A percentile compares a stretch with the other conserved stretches of the same genome.
These are phyloP conservation scores for Bruguiera gymnorhiza DNA, from an alignment of 345 rosid species.

Conservation along the genomic window DNA sequence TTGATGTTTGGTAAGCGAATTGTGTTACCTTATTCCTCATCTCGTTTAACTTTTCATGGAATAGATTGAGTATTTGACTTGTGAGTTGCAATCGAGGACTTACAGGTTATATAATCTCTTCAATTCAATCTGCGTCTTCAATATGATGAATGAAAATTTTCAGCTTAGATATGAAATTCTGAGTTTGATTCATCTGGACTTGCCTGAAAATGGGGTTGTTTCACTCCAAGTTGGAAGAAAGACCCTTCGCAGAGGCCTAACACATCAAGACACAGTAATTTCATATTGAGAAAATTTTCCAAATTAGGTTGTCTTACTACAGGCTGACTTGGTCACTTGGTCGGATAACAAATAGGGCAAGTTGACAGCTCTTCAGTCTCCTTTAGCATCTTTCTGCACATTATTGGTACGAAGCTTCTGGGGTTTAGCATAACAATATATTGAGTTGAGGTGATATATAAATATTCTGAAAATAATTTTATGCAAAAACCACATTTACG, in stretches of 20 bases:
- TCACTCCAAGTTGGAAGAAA: slow-evolving; percentile 5
- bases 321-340: slow-evolving; percentile 11
- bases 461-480: too few relatives aligned
- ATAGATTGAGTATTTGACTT: too few relatives aligned
- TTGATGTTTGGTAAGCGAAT: slow-evolving; percentile 25
- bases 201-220: slow-evolving; percentile 8
- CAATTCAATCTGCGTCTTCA: too few relatives aligned
- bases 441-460: too few relatives aligned
- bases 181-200: slow-evolving; percentile 20
- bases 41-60: too few relatives aligned
- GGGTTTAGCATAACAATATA: not conserved
- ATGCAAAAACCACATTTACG: too few relatives aligned
- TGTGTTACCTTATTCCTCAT: not conserved
- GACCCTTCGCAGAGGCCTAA: not conserved
- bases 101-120: too few relatives aligned
- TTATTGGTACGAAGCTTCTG: not conserved
- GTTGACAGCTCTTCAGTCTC: not conserved
- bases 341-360: slow-evolving; percentile 1
- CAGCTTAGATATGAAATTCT: not conserved
- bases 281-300: not conserved
- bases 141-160: not conserved
- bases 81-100: too few relatives aligned
- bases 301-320: not conserved
- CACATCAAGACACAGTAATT: not conserved
- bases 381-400: not conserved